Percentiles rank a stretch among this genome's conserved stretches.
Conservation (phyloP, 2,329 filamentous ascomycete genomes). For the Myriangium duriaei region DNA sequence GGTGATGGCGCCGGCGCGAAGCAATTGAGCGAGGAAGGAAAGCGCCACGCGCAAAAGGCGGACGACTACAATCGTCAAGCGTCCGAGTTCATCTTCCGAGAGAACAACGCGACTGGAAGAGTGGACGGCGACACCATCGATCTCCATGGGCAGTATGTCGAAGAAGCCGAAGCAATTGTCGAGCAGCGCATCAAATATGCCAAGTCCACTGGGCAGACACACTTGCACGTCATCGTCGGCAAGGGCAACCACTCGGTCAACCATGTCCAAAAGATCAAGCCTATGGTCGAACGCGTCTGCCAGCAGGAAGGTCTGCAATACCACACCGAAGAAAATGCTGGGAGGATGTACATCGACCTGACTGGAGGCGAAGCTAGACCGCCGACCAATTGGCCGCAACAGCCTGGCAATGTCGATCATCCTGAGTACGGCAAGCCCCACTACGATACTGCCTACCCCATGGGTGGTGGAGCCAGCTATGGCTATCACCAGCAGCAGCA, state of each 20-base stretch:
- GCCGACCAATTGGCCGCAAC: conserved; percentile 27
- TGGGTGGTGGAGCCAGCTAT: conserved; percentile 25
- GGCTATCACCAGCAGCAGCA: conserved; percentile 28
- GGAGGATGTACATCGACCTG: conserved; percentile 78
- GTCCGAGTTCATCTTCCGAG: conserved; percentile 85
- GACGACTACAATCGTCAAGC: conserved; percentile 84
- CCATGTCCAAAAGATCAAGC: conserved; percentile 88
- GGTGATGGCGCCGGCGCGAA: conserved; percentile 81
- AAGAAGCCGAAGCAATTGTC: conserved; percentile 86
- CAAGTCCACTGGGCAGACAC: conserved; percentile 57
- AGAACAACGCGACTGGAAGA: conserved; percentile 72
- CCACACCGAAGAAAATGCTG: conserved; percentile 76
- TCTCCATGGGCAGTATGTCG: conserved; percentile 85
- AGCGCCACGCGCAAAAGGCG: conserved; percentile 71
- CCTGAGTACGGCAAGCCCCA: conserved; percentile 35
- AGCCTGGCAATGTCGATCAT: conserved; percentile 27
- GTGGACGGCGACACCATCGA: conserved; percentile 78
- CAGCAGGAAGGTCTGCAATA: conserved; percentile 71
- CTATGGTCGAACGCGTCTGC: conserved; percentile 81
- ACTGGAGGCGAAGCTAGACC: conserved; percentile 53
- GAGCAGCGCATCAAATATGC: conserved; percentile 75
- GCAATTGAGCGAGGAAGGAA: conserved; percentile 70
- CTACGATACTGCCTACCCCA: conserved; percentile 26
- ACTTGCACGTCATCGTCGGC: conserved; percentile 90
- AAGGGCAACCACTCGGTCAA: conserved; percentile 78